These are phyloP conservation scores for Schizonepeta tenuifolia DNA, from an alignment of 257 asterid species.

Conservation along the genomic window DNA sequence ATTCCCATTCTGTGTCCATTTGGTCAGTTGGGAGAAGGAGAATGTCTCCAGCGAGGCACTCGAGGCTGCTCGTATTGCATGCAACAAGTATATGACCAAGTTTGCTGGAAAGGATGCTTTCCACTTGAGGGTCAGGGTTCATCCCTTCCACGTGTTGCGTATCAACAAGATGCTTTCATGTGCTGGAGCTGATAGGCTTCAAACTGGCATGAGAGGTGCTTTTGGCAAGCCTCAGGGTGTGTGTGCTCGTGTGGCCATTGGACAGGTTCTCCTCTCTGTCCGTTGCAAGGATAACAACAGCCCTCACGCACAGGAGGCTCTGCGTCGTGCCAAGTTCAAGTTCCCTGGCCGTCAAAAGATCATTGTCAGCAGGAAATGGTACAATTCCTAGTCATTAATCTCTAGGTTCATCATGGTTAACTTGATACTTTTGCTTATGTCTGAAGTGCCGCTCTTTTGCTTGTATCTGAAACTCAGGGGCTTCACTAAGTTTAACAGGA, in stretches of 20 bases:
- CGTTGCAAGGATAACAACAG: slow-evolving; percentile 21
- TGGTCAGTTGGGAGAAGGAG: slow-evolving; percentile 25
- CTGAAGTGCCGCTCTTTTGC: not conserved
- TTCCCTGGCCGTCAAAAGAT: slow-evolving; percentile 24
- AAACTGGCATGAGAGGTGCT: slow-evolving; percentile 15
- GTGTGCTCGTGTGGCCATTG: slow-evolving; percentile 19
- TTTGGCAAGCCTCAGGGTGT: slow-evolving; percentile 25
- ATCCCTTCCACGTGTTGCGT: slow-evolving; percentile 9
- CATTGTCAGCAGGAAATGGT: slow-evolving; percentile 26
- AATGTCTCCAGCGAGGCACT: slow-evolving; percentile 4
- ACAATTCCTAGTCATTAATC: not conserved
- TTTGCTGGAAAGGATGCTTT: slow-evolving; percentile 12
- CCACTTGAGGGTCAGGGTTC: slow-evolving; percentile 13
- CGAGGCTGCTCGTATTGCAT: not conserved
- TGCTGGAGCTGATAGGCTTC: slow-evolving; percentile 24
- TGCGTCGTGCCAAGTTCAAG: slow-evolving; percentile 12
- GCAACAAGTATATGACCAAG: slow-evolving; percentile 12
- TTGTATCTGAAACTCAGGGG: slow-evolving; percentile 52
- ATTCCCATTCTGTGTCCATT: slow-evolving; percentile 9
- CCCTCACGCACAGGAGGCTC: slow-evolving; percentile 16
- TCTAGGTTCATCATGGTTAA: not conserved
- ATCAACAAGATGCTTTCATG: slow-evolving; percentile 18
- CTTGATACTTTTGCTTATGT: not conserved
- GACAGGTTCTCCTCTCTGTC: not conserved
- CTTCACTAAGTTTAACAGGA: slow-evolving; percentile 64